Evolutionary conservation across 1,139 yeast genomes (phyloP).

Genomic region (Kodamaea sp.): DNA sequence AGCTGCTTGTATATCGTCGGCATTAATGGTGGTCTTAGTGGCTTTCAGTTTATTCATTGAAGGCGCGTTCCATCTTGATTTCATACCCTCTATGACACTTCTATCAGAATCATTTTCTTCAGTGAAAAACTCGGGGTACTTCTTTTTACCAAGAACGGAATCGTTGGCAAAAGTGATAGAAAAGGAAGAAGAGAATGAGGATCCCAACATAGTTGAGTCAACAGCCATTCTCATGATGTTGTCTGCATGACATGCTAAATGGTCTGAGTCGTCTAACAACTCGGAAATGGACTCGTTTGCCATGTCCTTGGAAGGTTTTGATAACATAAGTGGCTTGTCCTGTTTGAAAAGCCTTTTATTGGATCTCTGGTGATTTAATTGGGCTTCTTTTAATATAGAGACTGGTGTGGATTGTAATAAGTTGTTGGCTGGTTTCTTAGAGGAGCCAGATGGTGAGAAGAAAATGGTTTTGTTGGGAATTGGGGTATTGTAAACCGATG

Average conservation of each 20-base stretch:
- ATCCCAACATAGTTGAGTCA: slow-evolving; percentile 50
- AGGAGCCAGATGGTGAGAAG: slow-evolving; percentile 33
- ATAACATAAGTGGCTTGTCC: slow-evolving; percentile 21
- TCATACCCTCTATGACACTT: slow-evolving; percentile 32
- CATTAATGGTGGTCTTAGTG: slow-evolving; percentile 34
- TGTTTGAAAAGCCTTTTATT: slow-evolving; percentile 17
- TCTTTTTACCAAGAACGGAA: slow-evolving; percentile 24
- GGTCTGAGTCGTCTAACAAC: slow-evolving; percentile 30
- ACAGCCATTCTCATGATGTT: slow-evolving; percentile 52
- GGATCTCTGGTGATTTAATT: slow-evolving; percentile 13
- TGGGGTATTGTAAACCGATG: slow-evolving; percentile 28
- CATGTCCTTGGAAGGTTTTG: slow-evolving; percentile 3
- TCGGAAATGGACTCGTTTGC: background rate
- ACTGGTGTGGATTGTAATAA: slow-evolving; percentile 28
- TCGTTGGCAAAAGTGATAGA: slow-evolving; percentile 38
- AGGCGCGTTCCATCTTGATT: slow-evolving; percentile 19
- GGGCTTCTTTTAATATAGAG: slow-evolving; percentile 18
- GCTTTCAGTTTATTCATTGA: slow-evolving; percentile 23
- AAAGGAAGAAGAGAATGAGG: slow-evolving; percentile 38
- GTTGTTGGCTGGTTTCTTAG: slow-evolving; percentile 19
- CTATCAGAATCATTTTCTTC: slow-evolving; percentile 34
- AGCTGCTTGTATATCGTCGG: slow-evolving; percentile 38
- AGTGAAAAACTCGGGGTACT: slow-evolving; percentile 17
- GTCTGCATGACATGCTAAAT: slow-evolving; percentile 51
- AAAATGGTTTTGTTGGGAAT: slow-evolving; percentile 32